Evolutionary conservation across 1,284 basidiomycete genomes (phyloP), one percentile per base, ranked within the genome.

Genomic region (Waitea zeae): DNA sequence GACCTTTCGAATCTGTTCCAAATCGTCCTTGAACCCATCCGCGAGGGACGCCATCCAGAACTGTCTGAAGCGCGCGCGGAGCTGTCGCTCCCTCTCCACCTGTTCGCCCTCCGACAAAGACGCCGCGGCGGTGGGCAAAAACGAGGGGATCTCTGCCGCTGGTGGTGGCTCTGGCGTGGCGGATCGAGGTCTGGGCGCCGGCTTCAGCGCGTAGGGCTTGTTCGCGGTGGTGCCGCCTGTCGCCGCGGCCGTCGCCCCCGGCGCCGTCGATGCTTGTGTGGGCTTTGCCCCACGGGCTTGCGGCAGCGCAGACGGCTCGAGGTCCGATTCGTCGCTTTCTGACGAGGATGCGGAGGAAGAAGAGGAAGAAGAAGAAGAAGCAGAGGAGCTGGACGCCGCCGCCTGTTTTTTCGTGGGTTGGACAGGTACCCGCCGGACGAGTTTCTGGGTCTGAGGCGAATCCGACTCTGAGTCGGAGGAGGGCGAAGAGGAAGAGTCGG

Each of bases 41-140:
- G 73, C 80, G 3, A 84, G 62, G 2, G 72, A 68, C 3, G 67
- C 52, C 78, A 86, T 82, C 79, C 80, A 86, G 47, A 84, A 82
- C 47, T 73, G 74, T 37, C 70, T 57, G 47, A 84, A 84, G 29
- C 61, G 67, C 18, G 67, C 67, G 42, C 68, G 72, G 44, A 84
- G 47, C 2, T 51, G 48, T 31, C 66, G 52, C 38, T 81, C 73
- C 22, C 58, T 53, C 37, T 58, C 42, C 13, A n/a, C n/a, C n/a
- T n/a, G n/a, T n/a, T n/a, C n/a, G n/a, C n/a, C n/a, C n/a, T n/a
- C n/a, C n/a, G n/a, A n/a, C n/a, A n/a, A n/a, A n/a, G n/a, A n/a
- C n/a, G 33, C 28, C 7, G 17, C 48, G 18, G 50, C 50, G 20
- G 40, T 39, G 11, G 46, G 40, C 3, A 47, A 46, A 5, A 44